Conservation (phyloP, 805 yeast genomes). For the Myxozyma geophila region DNA sequence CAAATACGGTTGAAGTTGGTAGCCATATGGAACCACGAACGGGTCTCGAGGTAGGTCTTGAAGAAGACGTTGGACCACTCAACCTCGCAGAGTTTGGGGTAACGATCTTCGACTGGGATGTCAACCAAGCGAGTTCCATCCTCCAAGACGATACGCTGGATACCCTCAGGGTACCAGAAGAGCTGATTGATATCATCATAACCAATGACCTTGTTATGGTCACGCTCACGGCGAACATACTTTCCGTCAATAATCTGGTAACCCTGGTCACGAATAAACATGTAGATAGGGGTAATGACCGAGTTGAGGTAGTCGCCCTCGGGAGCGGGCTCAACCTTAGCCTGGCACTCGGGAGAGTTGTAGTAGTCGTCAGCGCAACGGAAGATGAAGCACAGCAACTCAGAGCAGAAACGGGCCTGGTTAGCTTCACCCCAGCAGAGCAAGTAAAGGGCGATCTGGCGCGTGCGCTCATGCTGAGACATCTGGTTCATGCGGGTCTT, state of each 20-base stretch:
- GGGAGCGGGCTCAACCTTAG: constrained; percentile 53
- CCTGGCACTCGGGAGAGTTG: constrained; percentile 87
- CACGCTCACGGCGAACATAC: constrained; percentile 66
- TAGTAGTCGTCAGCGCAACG: constrained; percentile 93
- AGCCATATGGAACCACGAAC: constrained; percentile 96
- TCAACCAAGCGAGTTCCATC: constrained; percentile 93
- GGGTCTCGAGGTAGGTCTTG: constrained; percentile 92
- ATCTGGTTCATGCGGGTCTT: constrained; percentile 61
- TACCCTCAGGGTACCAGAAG: constrained; percentile 99
- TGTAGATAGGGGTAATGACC: constrained; percentile 86
- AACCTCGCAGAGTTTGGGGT: constrained; percentile 84
- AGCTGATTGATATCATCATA: constrained; percentile 98
- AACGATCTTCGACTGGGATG: constrained; percentile 87
- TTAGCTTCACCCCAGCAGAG: constrained; percentile 81
- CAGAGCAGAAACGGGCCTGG: constrained; percentile 88
- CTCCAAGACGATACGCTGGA: constrained; percentile 84
- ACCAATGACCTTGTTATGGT: constrained; percentile 67
- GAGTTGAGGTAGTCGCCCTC: constrained; percentile 86
- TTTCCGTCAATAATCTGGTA: constrained; percentile 60
- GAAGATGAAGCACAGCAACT: constrained; percentile 89
- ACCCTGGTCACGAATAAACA: constrained; percentile 69
- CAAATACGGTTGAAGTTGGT: constrained; percentile 98
- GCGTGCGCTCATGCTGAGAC: constrained; percentile 61
- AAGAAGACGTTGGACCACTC: constrained; percentile 90
- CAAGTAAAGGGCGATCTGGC: constrained; percentile 66